These are phyloP conservation scores for Backusella mclennaniae DNA, from an alignment of 192 early-diverging fungal genomes.

Conservation along the genomic window DNA sequence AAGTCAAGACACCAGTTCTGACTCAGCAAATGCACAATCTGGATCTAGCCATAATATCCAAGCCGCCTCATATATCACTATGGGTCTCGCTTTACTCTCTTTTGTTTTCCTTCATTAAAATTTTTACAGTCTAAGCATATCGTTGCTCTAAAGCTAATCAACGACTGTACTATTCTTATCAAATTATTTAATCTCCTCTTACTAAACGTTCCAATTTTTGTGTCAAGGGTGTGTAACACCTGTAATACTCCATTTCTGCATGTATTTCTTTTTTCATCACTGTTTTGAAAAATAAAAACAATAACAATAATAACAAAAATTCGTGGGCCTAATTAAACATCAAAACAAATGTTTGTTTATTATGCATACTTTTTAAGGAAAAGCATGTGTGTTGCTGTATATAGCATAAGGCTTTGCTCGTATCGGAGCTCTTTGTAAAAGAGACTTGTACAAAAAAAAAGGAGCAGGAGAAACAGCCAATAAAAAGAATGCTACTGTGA, in stretches of 20 bases:
- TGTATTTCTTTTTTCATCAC: not conserved
- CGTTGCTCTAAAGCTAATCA: not conserved
- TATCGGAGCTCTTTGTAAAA: constrained; percentile 1
- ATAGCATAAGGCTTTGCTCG: not conserved
- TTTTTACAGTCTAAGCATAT: not conserved
- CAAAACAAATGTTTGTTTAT: not conserved
- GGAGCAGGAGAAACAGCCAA: not conserved
- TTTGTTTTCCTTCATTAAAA: not conserved
- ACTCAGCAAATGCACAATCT: not conserved
- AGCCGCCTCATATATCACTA: not conserved
- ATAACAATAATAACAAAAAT: not conserved
- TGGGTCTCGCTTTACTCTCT: not conserved
- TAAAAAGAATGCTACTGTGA: not conserved
- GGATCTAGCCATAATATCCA: not conserved
- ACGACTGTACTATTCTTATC: not conserved
- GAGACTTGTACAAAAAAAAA: not conserved
- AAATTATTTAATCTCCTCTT: not conserved
- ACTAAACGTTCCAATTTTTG: not conserved
- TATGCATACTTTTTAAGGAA: not conserved
- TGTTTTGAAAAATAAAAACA: not conserved
- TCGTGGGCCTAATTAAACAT: not conserved
- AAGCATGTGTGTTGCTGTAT: not conserved
- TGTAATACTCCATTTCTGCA: constrained; percentile 2
- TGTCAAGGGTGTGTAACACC: not conserved
- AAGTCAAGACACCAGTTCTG: not conserved